A percentile compares a stretch with the other conserved stretches of the same genome.
Conservation (phyloP, 768 basidiomycete genomes). For the Agaricus sinodeliciosus region DNA sequence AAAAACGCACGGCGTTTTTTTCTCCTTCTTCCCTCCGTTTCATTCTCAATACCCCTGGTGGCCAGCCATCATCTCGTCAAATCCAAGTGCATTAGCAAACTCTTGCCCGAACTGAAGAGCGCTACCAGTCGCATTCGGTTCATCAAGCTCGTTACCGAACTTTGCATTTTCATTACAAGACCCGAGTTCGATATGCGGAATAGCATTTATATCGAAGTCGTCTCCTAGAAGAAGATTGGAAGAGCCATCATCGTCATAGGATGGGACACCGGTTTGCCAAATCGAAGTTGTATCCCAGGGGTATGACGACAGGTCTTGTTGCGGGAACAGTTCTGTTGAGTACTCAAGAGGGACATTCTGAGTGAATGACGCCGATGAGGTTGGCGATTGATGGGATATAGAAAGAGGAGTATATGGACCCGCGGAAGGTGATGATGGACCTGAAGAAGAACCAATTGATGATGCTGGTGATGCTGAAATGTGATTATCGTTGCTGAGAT, state of each 20-base stretch:
- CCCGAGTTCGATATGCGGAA: conserved; percentile 60
- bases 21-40: too few relatives aligned
- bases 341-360: conserved; percentile 30
- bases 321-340: conserved; percentile 32
- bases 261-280: conserved; percentile 21
- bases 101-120: conserved; percentile 28
- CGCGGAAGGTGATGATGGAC: conserved; percentile 44
- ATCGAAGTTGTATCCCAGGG: conserved; percentile 26
- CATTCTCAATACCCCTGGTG: conserved; percentile 20
- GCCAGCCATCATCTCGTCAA: conserved; percentile 39
- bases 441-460: conserved; percentile 40
- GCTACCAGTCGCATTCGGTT: conserved; percentile 11
- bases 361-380: neutral
- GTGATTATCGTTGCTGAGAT: conserved; percentile 19
- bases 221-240: conserved; percentile 39
- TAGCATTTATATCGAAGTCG: conserved; percentile 62
- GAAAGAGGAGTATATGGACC: conserved; percentile 45
- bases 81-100: conserved; percentile 25
- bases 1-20: conserved; percentile 30
- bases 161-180: conserved; percentile 28
- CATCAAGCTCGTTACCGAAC: conserved; percentile 22
- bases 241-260: neutral
- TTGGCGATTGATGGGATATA: conserved; percentile 19
- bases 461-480: conserved; percentile 43
- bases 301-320: conserved; percentile 31